These are phyloP conservation scores for Danielia oregonensis DNA, from an alignment of 805 yeast species.

Conservation along the genomic window DNA sequence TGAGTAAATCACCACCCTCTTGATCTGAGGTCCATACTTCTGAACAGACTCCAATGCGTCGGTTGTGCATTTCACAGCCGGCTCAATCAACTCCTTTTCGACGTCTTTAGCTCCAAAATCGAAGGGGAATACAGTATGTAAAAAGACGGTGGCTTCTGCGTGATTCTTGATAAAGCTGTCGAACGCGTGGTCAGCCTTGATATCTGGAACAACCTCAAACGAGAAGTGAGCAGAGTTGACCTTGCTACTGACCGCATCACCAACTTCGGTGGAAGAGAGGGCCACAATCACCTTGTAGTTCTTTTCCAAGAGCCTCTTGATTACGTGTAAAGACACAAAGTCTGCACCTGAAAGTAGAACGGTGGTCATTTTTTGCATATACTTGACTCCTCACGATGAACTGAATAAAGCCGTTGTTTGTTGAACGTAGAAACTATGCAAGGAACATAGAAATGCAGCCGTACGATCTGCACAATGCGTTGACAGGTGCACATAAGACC, in stretches of 20 bases:
- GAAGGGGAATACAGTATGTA: constrained; percentile 64
- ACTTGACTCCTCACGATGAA: too few species aligned
- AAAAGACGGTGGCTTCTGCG: constrained; percentile 49
- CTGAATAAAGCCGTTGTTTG: too few species aligned
- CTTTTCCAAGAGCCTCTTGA: constrained; percentile 18
- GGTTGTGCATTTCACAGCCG: constrained; percentile 41
- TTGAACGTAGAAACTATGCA: too few species aligned
- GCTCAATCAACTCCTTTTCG: constrained; percentile 49
- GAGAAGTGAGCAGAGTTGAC: constrained; percentile 31
- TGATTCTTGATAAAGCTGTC: constrained; percentile 42
- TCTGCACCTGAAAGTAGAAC: constrained; percentile 34
- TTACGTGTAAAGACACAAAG: constrained; percentile 26
- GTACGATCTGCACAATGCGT: too few species aligned
- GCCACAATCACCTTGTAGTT: constrained; percentile 25
- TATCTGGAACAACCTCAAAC: constrained; percentile 47
- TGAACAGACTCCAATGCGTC: constrained; percentile 10
- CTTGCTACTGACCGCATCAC: constrained; percentile 19
- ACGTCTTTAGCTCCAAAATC: constrained; percentile 40
- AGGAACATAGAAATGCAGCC: too few species aligned
- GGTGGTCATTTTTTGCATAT: constrained; percentile 6
- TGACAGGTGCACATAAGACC: too few species aligned
- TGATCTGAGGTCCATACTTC: constrained; percentile 7
- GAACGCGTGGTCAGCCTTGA: constrained; percentile 44
- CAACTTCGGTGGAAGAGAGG: constrained; percentile 22
- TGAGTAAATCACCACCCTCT: constrained; percentile 9